Evolutionary conservation across 805 yeast species (phyloP), one percentile per base, ranked within the genome.

Genomic region (Grigorovia humatica): DNA sequence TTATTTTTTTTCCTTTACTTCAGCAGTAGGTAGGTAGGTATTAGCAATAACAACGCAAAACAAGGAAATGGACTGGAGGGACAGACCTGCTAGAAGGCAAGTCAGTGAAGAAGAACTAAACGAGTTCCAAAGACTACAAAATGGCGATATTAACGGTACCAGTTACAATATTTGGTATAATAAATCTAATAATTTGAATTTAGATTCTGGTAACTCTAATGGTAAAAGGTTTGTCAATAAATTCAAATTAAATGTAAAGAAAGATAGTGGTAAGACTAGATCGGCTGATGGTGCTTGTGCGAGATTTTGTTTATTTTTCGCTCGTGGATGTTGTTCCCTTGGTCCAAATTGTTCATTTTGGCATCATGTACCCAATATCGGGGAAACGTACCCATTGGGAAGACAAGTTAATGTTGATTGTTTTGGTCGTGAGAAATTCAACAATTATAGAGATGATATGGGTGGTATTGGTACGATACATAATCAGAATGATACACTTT

Each of bases 391-490:
- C 11, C n/a, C n/a, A n/a, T n/a, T n/a, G n/a, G n/a, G n/a, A 32
- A 13, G 15, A 32, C 15, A 9, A 13, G 38, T 13, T 38, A 38
- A n/a, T 38, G 17, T n/a, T 27, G 99, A 91, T 68, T 90, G 97
- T 61, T 91, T 91, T 73, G 98, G 97, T 1, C 72, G 99, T 53
- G 96, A 87, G 61, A 88, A 85, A 65, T 84, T 84, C 55, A 74
- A 85, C 1, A 85, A 81, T 47, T 88, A 87, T 60, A 71, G 89
- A 57, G 96, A 91, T 57, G 98, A 91, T 67, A 89, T 89, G 96
- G 81, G 85, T 30, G 99, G 99, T 38, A 83, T 89, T 2, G 99
- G 98, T 0, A 81, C 88, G 23, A 82, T 91, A 63, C 74, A 77
- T 57, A 70, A 73, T 41, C 72, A 73, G n/a, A 90, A 89, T 63